phyloP scores from a whole-genome alignment of 1,139 yeast species.

The Kodamaea alishanica region DNA sequence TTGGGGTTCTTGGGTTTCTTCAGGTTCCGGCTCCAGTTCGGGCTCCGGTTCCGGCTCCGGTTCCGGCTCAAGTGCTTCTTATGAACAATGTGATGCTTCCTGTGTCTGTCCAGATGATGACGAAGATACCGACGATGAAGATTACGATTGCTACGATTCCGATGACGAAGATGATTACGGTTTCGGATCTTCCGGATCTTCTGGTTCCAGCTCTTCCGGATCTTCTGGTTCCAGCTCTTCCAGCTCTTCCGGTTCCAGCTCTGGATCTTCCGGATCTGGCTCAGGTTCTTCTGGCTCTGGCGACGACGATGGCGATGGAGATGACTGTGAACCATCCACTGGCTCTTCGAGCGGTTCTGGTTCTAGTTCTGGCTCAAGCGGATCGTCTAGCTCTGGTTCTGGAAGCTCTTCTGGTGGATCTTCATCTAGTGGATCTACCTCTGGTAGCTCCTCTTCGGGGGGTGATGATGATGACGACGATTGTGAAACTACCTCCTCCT shows the following conservation, averaged over 20 bases:
- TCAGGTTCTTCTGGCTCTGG: constrained; percentile 3
- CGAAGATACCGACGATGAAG: constrained; percentile 4
- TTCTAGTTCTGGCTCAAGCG: constrained; percentile 4
- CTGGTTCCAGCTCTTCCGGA: constrained; percentile 6
- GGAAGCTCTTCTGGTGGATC: constrained; percentile 29
- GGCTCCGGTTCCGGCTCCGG: constrained; percentile 10
- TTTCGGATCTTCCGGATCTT: too few relatives aligned
- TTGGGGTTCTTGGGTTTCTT: constrained; percentile 4
- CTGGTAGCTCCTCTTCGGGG: constrained; percentile 24
- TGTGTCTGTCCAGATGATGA: constrained; percentile 7
- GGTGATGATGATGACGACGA: constrained; percentile 15
- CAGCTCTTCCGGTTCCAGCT: constrained; percentile 4
- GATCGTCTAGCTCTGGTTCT: constrained; percentile 32
- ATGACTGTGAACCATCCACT: neutral
- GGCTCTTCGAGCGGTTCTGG: constrained; percentile 6
- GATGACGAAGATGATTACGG: neutral
- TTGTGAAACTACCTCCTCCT: constrained; percentile 3
- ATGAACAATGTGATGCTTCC: constrained; percentile 8
- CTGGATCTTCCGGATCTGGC: constrained; percentile 2
- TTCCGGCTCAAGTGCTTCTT: constrained; percentile 1
- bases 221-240: constrained; percentile 4
- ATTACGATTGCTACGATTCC: constrained; percentile 1
- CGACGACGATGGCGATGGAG: too few relatives aligned
- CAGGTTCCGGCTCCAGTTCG: constrained; percentile 6
- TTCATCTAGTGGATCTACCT: constrained; percentile 20